Base-by-base conservation (phyloP, 768 basidiomycete species). In the Termitomyces titanicus region DNA sequence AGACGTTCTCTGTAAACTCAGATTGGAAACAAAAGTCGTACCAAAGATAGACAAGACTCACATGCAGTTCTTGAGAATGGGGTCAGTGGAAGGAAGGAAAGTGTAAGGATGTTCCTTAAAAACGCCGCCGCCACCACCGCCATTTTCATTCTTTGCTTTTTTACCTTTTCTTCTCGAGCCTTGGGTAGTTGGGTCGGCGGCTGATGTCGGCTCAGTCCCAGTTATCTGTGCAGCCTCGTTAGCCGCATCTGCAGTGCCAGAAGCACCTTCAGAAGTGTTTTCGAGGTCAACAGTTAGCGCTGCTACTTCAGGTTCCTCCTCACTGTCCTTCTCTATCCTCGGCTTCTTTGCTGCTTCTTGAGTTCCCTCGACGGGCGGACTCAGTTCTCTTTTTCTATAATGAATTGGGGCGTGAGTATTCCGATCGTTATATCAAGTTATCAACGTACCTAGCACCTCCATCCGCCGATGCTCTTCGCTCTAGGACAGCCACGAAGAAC, bases 51-150 rank as follows among this genome's bases (percentile, higher is more conserved):
- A 39, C 55, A 55, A 37, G 6, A 72, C 86, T 67, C 68, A 93
- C 94, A 88, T 79, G 82, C 89, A 92, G 15, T 77, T 74, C 52
- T 74, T 63, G 42, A 98, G 74, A 50, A 86, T 79, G 5, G 85
- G 84, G 64, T 97, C 88, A 55, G 84, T 74, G 2, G 83, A 76
- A 1, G 82, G 66, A 29, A 98, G 72, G 72, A 88, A 94, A 0
- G 89, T 92, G 68, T 89, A 97, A 1, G 95, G 94, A 68, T 91
- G 92, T 68, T 98, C 95, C 66, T 88, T 94, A 78, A 89, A 94
- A 12, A 71, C 69, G 12, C 74, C 70, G 51, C 71, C 69, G 15
- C 74, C 70, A 54, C 68, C 70, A 29, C 66, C 67, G 13, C 63
- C 62, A 49, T 54, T 61, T 49, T 46, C 64, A 2, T 49, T 55